Conservation (phyloP, 208 protist genomes). For the Leishmania braziliensis region DNA sequence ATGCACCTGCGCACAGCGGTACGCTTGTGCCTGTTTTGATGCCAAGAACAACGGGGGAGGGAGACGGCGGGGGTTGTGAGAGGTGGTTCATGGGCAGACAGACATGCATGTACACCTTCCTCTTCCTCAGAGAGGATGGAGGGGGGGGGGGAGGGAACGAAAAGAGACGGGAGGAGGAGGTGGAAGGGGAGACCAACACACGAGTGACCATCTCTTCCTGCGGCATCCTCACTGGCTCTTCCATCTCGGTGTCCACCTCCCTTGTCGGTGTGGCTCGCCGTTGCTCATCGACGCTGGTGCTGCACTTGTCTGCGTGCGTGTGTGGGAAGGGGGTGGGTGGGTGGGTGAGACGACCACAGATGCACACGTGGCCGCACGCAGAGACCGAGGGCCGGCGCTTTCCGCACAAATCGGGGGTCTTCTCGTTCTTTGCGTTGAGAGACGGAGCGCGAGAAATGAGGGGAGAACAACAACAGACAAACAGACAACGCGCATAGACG, state of each 20-base stretch:
- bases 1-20: background rate
- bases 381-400: background rate
- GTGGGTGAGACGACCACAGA: background rate
- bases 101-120: background rate
- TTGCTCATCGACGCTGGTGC: background rate
- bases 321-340: background rate
- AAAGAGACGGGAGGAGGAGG: background rate
- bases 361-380: conserved; percentile 1
- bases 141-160: background rate
- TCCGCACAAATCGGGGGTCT: too few species aligned
- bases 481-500: background rate
- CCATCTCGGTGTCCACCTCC: background rate
- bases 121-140: background rate
- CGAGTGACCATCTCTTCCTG: background rate
- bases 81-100: background rate
- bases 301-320: background rate
- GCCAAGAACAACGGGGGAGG: background rate
- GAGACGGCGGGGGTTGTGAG: background rate
- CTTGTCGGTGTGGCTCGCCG: background rate
- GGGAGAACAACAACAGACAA: background rate
- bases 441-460: background rate
- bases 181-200: background rate
- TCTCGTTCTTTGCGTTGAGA: too few species aligned
- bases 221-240: background rate
- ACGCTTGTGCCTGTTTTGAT: background rate